phyloP scores from a whole-genome alignment of 129 eudicot genomes.

The carrot (Daucus carota) region DH1_v3.0 NC_030384.2:38336001-38336500 shows the following conservation, averaged over 20 bases:
- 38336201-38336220: constrained; percentile 40
- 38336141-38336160: constrained; percentile 97
- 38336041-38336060: constrained; percentile 85
- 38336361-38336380: constrained; percentile 19
- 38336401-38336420: constrained; percentile 2
- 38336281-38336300: constrained; percentile 47
- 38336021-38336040: not conserved
- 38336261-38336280: not conserved
- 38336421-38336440: constrained; percentile 21
- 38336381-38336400: constrained; percentile 18
- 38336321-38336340: constrained; percentile 92
- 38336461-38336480: constrained; percentile 11
- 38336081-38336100: constrained; percentile 67
- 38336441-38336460: constrained; percentile 17
- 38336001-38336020: not conserved
- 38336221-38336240: constrained; percentile 19
- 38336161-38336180: constrained; percentile 68
- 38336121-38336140: constrained; percentile 80
- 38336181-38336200: constrained; percentile 36
- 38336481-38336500: constrained; percentile 15
- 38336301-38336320: constrained; percentile 85
- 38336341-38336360: constrained; percentile 52
- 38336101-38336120: constrained; percentile 80
- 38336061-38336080: constrained; percentile 70
- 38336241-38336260: constrained; percentile 4